Evolutionary conservation across 2,329 filamentous ascomycete species (phyloP).

Genomic region (Clathrospora elynae): DNA sequence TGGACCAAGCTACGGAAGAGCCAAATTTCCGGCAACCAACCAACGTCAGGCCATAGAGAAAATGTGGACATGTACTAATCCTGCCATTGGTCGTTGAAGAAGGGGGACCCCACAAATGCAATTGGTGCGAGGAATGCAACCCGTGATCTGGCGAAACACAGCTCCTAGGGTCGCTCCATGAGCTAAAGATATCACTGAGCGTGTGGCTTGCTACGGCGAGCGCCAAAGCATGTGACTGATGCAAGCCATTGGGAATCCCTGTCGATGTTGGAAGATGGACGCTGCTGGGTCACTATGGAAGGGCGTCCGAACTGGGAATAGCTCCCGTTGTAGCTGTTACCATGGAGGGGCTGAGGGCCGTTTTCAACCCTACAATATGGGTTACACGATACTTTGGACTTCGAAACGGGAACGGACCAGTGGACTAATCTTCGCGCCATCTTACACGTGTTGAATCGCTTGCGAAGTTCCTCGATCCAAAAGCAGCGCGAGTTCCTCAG

Average conservation of each 20-base stretch:
- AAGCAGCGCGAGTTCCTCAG: conserved; percentile 43
- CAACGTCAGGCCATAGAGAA: conserved; percentile 16
- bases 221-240: conserved; percentile 33
- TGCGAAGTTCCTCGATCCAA: conserved; percentile 30
- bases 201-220: conserved; percentile 26
- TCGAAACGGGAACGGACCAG: conserved; percentile 31
- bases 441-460: conserved; percentile 26
- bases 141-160: conserved; percentile 26
- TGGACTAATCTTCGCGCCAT: conserved; percentile 27
- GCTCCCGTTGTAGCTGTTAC: conserved; percentile 27
- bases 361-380: conserved; percentile 39
- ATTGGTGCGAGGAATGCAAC: conserved; percentile 40
- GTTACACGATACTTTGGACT: conserved; percentile 35
- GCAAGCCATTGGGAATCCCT: conserved; percentile 29
- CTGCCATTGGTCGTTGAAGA: conserved; percentile 20
- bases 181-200: conserved; percentile 28
- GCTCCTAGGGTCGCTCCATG: conserved; percentile 27
- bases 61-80: conserved; percentile 19
- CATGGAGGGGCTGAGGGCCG: conserved; percentile 34
- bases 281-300: conserved; percentile 19
- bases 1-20: conserved; percentile 21
- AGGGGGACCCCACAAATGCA: conserved; percentile 17
- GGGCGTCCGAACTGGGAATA: conserved; percentile 33
- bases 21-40: conserved; percentile 16
- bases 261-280: conserved; percentile 25